Evolutionary conservation across 768 basidiomycete species (phyloP).

Genomic region (Rhodocollybia butyracea): DNA sequence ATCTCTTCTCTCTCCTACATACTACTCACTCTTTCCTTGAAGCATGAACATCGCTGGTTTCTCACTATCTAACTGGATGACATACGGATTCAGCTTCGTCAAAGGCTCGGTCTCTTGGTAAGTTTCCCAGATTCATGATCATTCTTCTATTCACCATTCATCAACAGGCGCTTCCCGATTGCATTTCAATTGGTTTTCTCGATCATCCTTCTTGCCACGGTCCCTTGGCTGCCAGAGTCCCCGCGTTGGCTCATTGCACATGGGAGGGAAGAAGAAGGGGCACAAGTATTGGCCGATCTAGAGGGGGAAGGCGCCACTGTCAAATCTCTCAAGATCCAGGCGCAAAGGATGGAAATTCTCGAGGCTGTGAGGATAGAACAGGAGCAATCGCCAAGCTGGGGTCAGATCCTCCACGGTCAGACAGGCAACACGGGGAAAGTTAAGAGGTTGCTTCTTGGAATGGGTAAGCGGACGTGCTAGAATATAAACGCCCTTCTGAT

Average conservation of each 20-base stretch:
- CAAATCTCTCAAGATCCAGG: constrained; percentile 33
- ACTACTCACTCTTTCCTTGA: background rate
- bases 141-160: too few species aligned
- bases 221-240: constrained; percentile 48
- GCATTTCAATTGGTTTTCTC: constrained; percentile 49
- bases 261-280: constrained; percentile 37
- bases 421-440: constrained; percentile 46
- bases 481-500: background rate
- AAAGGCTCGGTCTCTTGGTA: too few species aligned
- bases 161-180: constrained; percentile 49
- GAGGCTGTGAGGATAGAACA: constrained; percentile 42
- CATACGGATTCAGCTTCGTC: constrained; percentile 46
- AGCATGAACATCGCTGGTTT: constrained; percentile 53
- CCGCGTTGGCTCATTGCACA: constrained; percentile 50
- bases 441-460: constrained; percentile 37
- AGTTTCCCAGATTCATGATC: too few species aligned
- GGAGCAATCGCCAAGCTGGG: constrained; percentile 38
- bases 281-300: constrained; percentile 38
- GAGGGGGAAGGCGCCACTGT: constrained; percentile 34
- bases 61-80: constrained; percentile 52
- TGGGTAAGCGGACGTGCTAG: constrained; percentile 23
- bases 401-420: constrained; percentile 36
- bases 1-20: background rate
- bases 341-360: constrained; percentile 38
- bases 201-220: constrained; percentile 37